phyloP scores from a whole-genome alignment of 306 rosid genomes.

The Sphenostylis stenocarpa region DNA sequence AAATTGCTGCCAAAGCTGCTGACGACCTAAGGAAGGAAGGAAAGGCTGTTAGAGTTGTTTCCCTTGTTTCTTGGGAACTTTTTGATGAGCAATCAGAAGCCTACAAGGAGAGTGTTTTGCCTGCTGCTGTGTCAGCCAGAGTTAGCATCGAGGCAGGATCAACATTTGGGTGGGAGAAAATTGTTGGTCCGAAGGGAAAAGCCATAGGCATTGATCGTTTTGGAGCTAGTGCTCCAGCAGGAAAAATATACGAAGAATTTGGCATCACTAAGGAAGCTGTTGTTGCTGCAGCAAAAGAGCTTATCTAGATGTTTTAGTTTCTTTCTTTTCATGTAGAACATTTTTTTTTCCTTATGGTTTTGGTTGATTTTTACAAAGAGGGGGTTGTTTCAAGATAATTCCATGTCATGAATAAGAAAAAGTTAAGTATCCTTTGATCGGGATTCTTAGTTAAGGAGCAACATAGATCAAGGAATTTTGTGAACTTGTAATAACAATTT shows the following conservation, averaged over 20 bases:
- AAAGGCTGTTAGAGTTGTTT: constrained; percentile 87
- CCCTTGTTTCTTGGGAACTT: constrained; percentile 92
- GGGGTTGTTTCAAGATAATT: constrained; percentile 43
- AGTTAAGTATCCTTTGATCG: constrained; percentile 37
- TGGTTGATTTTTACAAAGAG: constrained; percentile 34
- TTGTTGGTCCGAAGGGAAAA: constrained; percentile 82
- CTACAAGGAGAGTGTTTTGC: constrained; percentile 95
- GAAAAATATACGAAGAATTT: constrained; percentile 82
- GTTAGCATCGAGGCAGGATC: constrained; percentile 98
- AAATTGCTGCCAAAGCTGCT: constrained; percentile 85
- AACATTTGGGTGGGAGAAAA: constrained; percentile 94
- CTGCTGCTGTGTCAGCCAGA: constrained; percentile 82
- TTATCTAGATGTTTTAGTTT: constrained; percentile 38
- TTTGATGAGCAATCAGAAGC: constrained; percentile 80
- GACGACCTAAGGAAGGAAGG: constrained; percentile 94
- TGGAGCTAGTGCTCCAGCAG: constrained; percentile 99
- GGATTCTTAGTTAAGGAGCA: constrained; percentile 39
- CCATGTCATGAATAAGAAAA: constrained; percentile 48
- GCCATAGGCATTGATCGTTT: constrained; percentile 88
- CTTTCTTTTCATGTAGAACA: constrained; percentile 30
- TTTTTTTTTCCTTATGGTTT: constrained; percentile 27
- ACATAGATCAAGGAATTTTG: constrained; percentile 37
- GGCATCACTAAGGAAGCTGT: constrained; percentile 95
- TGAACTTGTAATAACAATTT: constrained; percentile 48
- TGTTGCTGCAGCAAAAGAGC: constrained; percentile 79